Conservation (phyloP, 23 red algal genomes). For the Gracilaria domingensis region DNA sequence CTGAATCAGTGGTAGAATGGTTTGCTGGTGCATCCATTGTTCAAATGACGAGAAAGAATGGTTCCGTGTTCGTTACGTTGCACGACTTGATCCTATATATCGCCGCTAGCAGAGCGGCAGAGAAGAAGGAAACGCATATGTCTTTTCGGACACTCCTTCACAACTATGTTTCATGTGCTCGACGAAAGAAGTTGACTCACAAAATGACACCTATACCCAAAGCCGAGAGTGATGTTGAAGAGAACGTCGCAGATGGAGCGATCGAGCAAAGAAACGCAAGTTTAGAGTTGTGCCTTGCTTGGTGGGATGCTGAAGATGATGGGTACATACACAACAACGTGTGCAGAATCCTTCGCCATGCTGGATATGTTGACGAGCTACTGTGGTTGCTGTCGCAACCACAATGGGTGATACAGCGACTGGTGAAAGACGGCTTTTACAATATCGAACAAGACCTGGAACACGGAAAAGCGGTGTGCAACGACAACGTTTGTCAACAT, state of each 20-base stretch:
- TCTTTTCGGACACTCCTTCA: background rate
- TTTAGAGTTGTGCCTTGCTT: background rate
- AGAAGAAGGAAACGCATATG: background rate
- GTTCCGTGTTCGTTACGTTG: background rate
- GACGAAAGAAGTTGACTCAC: no score
- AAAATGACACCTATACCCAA: no score
- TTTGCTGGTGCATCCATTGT: background rate
- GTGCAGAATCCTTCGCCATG: background rate
- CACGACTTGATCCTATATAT: background rate
- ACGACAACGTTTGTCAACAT: background rate
- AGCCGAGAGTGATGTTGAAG: no score
- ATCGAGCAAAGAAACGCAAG: background rate
- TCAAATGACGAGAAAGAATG: background rate
- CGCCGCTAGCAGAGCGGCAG: background rate
- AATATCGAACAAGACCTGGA: background rate
- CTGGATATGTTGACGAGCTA: background rate
- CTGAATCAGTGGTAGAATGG: background rate
- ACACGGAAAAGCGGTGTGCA: background rate
- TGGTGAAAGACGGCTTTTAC: background rate
- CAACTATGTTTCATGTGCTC: background rate
- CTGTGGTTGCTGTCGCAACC: background rate
- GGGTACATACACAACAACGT: conserved; percentile 7
- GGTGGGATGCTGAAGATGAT: background rate
- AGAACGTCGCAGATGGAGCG: background rate
- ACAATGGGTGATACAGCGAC: background rate